A percentile compares a stretch with the other conserved stretches of the same genome.
Conservation (phyloP, 441 rosid genomes). For the Brassica hybrid region DNA sequence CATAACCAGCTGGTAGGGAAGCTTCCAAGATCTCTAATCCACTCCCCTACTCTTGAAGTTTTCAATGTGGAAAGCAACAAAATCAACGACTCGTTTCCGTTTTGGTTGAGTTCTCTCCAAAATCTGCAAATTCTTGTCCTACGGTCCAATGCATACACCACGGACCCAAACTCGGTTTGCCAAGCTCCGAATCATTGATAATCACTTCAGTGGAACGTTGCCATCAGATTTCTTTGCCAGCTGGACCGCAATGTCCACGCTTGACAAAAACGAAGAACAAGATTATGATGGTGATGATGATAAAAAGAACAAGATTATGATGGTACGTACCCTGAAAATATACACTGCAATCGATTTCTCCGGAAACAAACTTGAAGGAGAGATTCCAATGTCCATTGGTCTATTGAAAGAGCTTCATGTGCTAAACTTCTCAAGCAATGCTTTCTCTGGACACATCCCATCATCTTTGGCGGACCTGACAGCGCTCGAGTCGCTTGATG, state of each 20-base stretch:
- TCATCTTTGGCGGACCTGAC: neutral
- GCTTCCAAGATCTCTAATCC: neutral
- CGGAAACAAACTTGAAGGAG: neutral
- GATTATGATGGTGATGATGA: neutral
- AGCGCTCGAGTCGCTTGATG: neutral
- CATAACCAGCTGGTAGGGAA: neutral
- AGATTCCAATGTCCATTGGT: neutral
- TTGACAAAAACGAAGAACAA: neutral
- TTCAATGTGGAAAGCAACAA: neutral
- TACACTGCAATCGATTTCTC: neutral
- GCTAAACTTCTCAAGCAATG: neutral
- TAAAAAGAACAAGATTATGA: neutral
- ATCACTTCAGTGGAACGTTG: neutral
- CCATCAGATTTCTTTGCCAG: neutral
- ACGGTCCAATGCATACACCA: neutral
- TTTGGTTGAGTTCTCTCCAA: neutral
- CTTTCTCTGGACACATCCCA: neutral
- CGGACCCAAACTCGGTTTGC: neutral
- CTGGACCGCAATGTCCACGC: neutral
- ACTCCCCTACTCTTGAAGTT: neutral
- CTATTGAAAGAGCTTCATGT: neutral
- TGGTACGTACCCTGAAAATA: neutral
- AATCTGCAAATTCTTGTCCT: neutral
- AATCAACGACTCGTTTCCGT: neutral
- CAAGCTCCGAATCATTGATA: neutral